Conservation (phyloP, 129 eudicot species). For the Tagetes erecta region DNA sequence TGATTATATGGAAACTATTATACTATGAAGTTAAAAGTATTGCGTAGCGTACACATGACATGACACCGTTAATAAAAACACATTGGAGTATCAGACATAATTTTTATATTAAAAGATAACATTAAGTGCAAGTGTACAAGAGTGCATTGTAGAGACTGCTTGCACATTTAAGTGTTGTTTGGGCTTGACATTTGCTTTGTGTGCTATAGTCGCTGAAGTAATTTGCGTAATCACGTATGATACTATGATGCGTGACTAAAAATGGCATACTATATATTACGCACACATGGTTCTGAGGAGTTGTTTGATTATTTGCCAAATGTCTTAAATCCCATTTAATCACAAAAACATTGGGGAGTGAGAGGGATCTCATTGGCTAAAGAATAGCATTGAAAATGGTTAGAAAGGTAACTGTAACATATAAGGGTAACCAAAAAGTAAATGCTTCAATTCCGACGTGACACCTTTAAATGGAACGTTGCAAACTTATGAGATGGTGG, state of each 20-base stretch:
- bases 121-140: neutral
- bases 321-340: neutral
- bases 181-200: slow-evolving; percentile 5
- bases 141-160: neutral
- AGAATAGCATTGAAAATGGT: neutral
- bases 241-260: neutral
- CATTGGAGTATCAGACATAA: too few relatives aligned
- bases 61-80: neutral
- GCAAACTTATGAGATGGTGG: neutral
- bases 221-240: neutral
- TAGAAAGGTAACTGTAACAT: neutral
- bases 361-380: neutral
- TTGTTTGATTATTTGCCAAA: neutral
- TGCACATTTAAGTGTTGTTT: neutral
- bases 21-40: neutral
- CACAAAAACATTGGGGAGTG: neutral
- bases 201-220: neutral
- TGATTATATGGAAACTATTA: neutral
- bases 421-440: neutral
- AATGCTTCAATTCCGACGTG: neutral
- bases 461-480: neutral
- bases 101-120: neutral
- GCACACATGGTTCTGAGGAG: neutral
- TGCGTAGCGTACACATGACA: neutral
- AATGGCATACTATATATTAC: neutral